Base-by-base conservation (phyloP, 495 filamentous ascomycete genomes). In the Cercophora samala region DNA sequence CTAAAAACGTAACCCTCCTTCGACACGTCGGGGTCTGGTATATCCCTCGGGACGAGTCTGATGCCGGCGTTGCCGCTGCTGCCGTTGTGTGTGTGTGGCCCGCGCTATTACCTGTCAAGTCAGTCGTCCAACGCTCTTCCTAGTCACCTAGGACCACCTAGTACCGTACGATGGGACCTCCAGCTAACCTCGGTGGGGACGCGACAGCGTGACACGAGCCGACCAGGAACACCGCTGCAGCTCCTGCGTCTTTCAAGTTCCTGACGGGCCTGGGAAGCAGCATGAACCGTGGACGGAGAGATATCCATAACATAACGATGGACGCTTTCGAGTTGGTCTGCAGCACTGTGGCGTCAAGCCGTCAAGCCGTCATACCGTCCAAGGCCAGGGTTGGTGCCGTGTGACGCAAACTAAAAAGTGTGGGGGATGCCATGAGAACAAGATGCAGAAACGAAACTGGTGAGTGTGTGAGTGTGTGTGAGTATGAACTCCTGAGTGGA, bases 141-240 rank as follows among this genome's bases (percentile, higher is more conserved):
- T n/a, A n/a, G n/a, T n/a, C n/a, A n/a, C n/a, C n/a, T n/a, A n/a
- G n/a, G n/a, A 32, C 29, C 37, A 13, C 37, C 37, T 46, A 46
- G 37, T 46, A 46, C 37, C 37, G 37, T 46, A 46, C 37, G 5
- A 46, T 46, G 37, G n/a, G 37, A 21, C 5, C 53, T 56, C n/a
- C 0, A 56, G 13, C 15, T 23, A 56, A 23, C 5, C 53, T 21
- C 53, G n/a, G 53, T 19, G 53, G 53, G 53, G 22, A 29, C 0
- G 53, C 22, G 53, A 56, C 53, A 56, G 53, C 53, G 53, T 56
- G 53, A 56, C 53, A 56, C 53, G n/a, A 21, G 53, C n/a, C 13
- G 6, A 56, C 53, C n/a, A 23, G 53, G 53, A 56, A 56, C 53
- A 56, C 53, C 53, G 53, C 53, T 56, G 53, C 53, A 15, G 9